Evolutionary conservation across 371 early-diverging fungal genomes (phyloP).

Genomic region (Lichtheimia corymbifera): DNA sequence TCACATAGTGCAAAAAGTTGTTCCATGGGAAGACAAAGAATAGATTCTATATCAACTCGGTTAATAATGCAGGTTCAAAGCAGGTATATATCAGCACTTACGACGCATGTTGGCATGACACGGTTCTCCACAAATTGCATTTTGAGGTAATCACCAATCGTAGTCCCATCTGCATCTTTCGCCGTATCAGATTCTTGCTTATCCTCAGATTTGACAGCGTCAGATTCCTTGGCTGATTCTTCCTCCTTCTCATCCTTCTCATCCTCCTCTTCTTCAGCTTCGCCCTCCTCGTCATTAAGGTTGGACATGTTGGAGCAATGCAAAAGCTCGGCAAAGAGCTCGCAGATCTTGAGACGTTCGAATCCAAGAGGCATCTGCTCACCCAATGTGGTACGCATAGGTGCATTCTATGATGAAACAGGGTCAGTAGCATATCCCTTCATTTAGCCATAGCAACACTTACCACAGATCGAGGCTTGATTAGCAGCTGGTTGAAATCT

Average conservation of each 20-base stretch:
- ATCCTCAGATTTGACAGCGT: neutral
- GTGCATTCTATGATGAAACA: slow-evolving; percentile 27
- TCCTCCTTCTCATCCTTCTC: slow-evolving; percentile 10
- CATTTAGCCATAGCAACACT: slow-evolving; percentile 1
- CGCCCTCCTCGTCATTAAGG: slow-evolving; percentile 39
- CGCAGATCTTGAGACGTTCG: slow-evolving; percentile 91
- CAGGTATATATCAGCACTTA: slow-evolving; percentile 17
- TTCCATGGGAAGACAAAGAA: slow-evolving; percentile 94
- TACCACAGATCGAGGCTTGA: slow-evolving; percentile 62
- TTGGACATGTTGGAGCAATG: slow-evolving; percentile 84
- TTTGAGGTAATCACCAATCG: slow-evolving; percentile 73
- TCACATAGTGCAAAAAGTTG: slow-evolving; percentile 95
- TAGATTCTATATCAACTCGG: slow-evolving; percentile 45
- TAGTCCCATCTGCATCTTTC: slow-evolving; percentile 1
- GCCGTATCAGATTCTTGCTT: slow-evolving; percentile 6
- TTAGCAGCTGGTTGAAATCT: slow-evolving; percentile 65
- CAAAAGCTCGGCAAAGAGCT: slow-evolving; percentile 93
- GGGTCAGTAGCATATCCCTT: neutral
- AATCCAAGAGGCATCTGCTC: slow-evolving; percentile 83
- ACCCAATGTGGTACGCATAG: slow-evolving; percentile 67
- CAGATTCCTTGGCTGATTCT: neutral
- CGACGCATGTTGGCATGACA: slow-evolving; percentile 62
- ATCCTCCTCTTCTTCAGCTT: slow-evolving; percentile 7
- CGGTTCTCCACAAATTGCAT: slow-evolving; percentile 62
- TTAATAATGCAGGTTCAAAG: neutral